Percentiles rank a stretch among this genome's conserved stretches.
Evolutionary conservation across 176 grass and related monocot genomes (phyloP).

Genomic region (Rhipidocladum racemiflorum): DNA sequence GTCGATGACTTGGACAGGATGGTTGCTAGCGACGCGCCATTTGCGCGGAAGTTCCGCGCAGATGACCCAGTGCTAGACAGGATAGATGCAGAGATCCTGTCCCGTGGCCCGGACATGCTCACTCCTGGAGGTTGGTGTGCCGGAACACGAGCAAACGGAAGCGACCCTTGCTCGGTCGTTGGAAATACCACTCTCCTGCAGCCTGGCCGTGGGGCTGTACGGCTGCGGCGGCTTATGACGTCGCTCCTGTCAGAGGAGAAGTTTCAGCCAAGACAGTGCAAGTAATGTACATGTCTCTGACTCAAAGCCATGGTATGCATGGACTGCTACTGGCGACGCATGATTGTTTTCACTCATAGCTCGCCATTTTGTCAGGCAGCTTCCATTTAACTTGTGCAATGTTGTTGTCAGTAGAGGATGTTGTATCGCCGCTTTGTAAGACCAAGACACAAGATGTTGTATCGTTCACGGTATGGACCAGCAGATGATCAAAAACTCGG

Average conservation of each 20-base stretch:
- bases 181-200: conserved; percentile 35
- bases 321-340: conserved; percentile 12
- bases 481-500: background rate
- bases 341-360: background rate
- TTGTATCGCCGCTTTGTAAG: background rate
- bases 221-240: conserved; percentile 40
- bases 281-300: conserved; percentile 34
- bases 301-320: background rate
- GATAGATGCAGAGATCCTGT: conserved; percentile 50
- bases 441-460: background rate
- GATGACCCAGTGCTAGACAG: conserved; percentile 51
- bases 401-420: conserved; percentile 22
- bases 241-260: conserved; percentile 47
- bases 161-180: conserved; percentile 41
- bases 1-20: conserved; percentile 38
- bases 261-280: conserved; percentile 65
- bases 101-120: conserved; percentile 29
- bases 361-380: conserved; percentile 36
- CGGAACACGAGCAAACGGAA: conserved; percentile 39
- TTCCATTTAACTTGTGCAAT: conserved; percentile 2
- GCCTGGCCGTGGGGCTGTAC: conserved; percentile 45
- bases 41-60: conserved; percentile 54
- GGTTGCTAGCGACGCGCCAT: conserved; percentile 47
- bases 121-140: conserved; percentile 60
- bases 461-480: background rate